Evolutionary conservation across 306 rosid species (phyloP).

Genomic region (Lathyrus aphaca): DNA sequence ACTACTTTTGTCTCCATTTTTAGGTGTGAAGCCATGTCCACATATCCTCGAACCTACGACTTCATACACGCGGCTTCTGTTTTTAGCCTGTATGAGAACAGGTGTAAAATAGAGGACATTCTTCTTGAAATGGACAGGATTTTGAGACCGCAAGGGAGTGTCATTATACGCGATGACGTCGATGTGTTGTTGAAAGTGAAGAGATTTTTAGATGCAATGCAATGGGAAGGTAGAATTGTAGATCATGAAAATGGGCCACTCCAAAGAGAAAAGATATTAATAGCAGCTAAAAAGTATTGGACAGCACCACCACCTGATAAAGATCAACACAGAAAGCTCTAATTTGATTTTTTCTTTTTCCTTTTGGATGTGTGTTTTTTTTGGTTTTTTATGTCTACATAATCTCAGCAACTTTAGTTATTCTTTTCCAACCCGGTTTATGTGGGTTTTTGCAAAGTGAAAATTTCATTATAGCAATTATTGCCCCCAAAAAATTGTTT

Average conservation of each 20-base stretch:
- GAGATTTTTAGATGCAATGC: slow-evolving; percentile 60
- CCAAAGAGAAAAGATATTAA: slow-evolving; percentile 70
- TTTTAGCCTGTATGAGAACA: slow-evolving; percentile 72
- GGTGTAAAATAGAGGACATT: slow-evolving; percentile 75
- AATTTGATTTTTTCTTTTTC: slow-evolving; percentile 37
- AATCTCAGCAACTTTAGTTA: slow-evolving; percentile 27
- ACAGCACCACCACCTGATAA: slow-evolving; percentile 56
- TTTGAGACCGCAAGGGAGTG: slow-evolving; percentile 76
- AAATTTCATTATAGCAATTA: slow-evolving; percentile 34
- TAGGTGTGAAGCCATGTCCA: slow-evolving; percentile 99
- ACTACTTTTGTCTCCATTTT: slow-evolving; percentile 35
- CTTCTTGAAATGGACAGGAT: slow-evolving; percentile 90
- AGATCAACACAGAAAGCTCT: slow-evolving; percentile 34
- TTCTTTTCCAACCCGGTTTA: slow-evolving; percentile 45
- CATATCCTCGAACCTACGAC: slow-evolving; percentile 89
- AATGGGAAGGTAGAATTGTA: slow-evolving; percentile 69
- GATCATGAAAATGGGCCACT: slow-evolving; percentile 82
- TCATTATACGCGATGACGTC: slow-evolving; percentile 81
- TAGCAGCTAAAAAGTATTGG: slow-evolving; percentile 81
- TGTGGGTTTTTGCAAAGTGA: slow-evolving; percentile 41
- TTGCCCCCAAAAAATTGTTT: slow-evolving; percentile 9
- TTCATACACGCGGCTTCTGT: slow-evolving; percentile 86
- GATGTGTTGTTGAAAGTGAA: slow-evolving; percentile 64
- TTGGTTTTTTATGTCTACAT: background rate
- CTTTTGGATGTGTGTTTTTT: slow-evolving; percentile 30